These are phyloP conservation scores for Penicillium decumbens DNA, from an alignment of 2,329 filamentous ascomycete species.

Conservation along the genomic window DNA sequence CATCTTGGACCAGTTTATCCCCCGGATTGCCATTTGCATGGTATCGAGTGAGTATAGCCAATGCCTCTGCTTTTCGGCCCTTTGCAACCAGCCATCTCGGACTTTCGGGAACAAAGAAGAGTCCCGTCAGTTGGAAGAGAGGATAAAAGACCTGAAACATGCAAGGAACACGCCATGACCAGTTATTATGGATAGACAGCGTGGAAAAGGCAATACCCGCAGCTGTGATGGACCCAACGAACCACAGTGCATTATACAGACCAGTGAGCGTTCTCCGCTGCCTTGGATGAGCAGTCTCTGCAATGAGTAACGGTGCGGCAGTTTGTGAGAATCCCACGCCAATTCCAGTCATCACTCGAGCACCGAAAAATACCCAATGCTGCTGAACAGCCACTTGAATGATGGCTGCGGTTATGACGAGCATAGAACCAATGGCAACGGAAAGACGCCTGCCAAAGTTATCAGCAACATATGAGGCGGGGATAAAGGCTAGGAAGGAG, in stretches of 20 bases:
- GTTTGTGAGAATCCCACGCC: conserved; percentile 36
- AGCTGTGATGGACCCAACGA: conserved; percentile 21
- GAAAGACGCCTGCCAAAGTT: conserved; percentile 44
- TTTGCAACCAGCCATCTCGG: conserved; percentile 60
- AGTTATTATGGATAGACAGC: conserved; percentile 15
- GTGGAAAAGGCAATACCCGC: conserved; percentile 16
- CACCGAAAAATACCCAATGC: conserved; percentile 26
- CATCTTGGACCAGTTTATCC: conserved; percentile 20
- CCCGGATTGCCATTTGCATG: conserved; percentile 50
- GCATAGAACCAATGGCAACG: conserved; percentile 40
- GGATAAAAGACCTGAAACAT: conserved; percentile 49
- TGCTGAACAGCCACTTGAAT: conserved; percentile 21
- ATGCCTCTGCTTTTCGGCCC: conserved; percentile 54
- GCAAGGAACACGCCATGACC: conserved; percentile 58
- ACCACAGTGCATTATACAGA: conserved; percentile 30
- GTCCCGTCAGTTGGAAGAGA: conserved; percentile 46
- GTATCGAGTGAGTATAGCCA: conserved; percentile 55
- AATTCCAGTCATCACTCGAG: conserved; percentile 32
- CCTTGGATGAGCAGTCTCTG: conserved; percentile 29
- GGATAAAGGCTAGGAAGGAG: conserved; percentile 21
- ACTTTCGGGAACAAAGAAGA: conserved; percentile 58
- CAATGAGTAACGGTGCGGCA: conserved; percentile 27
- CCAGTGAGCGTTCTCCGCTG: conserved; percentile 28
- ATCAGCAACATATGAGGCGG: conserved; percentile 33
- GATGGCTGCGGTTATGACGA: conserved; percentile 27